Evolutionary conservation across 2,329 filamentous ascomycete genomes (phyloP).

Genomic region (Bipolaris zeicola): DNA sequence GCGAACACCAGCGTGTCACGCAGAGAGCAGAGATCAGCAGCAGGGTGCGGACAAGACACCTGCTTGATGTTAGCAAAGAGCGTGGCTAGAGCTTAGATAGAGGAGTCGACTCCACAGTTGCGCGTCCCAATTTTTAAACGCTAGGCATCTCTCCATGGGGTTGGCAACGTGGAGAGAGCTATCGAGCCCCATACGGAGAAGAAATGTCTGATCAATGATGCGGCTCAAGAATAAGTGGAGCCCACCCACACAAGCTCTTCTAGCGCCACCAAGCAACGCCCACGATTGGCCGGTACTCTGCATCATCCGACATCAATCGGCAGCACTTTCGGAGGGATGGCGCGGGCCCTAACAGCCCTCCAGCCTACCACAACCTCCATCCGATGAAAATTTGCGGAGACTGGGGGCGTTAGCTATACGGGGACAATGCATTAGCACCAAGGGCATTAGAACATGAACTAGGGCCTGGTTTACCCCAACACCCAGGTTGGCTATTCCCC

Average conservation of each 20-base stretch:
- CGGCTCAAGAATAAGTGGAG: slow-evolving; percentile 37
- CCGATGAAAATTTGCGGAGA: slow-evolving; percentile 25
- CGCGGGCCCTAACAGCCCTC: slow-evolving; percentile 12
- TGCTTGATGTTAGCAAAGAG: neutral
- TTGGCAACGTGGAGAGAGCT: slow-evolving; percentile 28
- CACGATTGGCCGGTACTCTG: slow-evolving; percentile 21
- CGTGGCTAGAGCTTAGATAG: neutral
- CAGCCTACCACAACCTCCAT: slow-evolving; percentile 20
- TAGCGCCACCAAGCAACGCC: neutral
- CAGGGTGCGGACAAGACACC: slow-evolving; percentile 4
- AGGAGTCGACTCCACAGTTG: slow-evolving; percentile 5
- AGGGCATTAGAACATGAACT: neutral
- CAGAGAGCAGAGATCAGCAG: slow-evolving; percentile 10
- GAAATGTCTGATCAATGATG: slow-evolving; percentile 20
- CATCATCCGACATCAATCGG: slow-evolving; percentile 18
- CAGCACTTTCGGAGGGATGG: slow-evolving; percentile 25
- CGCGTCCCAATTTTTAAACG: slow-evolving; percentile 6
- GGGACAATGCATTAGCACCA: slow-evolving; percentile 21
- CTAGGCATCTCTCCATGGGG: slow-evolving; percentile 32
- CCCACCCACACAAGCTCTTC: slow-evolving; percentile 7
- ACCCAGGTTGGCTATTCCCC: slow-evolving; percentile 14
- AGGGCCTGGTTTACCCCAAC: slow-evolving; percentile 10
- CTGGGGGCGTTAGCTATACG: slow-evolving; percentile 21
- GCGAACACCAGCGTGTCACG: neutral
- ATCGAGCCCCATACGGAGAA: slow-evolving; percentile 21